phyloP scores from a whole-genome alignment of 352 stramenopile genomes.

The Phytophthora europaea region DNA sequence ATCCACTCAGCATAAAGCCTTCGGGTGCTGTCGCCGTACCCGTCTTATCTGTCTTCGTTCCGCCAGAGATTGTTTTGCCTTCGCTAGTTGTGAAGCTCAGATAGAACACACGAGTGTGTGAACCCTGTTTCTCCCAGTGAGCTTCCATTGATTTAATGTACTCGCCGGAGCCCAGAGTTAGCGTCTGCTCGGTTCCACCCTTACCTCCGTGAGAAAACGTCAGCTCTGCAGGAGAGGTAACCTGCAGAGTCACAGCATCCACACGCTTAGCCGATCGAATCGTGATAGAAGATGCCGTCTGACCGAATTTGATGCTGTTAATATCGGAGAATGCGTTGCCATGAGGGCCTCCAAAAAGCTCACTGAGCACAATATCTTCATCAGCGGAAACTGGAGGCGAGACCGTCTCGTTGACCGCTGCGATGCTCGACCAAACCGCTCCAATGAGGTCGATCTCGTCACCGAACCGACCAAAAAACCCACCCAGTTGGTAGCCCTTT shows the following conservation, averaged over 20 bases:
- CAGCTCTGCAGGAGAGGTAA: slow-evolving; percentile 20
- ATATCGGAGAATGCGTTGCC: no score
- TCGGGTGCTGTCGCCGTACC: slow-evolving; percentile 20
- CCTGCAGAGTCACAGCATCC: slow-evolving; percentile 48
- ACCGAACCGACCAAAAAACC: no score
- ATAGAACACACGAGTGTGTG: slow-evolving; percentile 55
- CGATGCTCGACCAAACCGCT: no score
- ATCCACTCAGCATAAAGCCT: slow-evolving; percentile 31
- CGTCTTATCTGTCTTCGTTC: slow-evolving; percentile 30
- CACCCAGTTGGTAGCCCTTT: no score
- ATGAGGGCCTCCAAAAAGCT: no score
- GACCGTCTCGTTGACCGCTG: no score
- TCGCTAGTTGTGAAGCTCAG: slow-evolving; percentile 51
- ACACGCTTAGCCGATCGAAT: slow-evolving; percentile 39
- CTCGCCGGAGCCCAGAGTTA: slow-evolving; percentile 44
- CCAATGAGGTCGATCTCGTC: no score
- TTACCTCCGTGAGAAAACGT: slow-evolving; percentile 50
- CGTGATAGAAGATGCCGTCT: slow-evolving; percentile 22
- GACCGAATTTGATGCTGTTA: slow-evolving; percentile 32
- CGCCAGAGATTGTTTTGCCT: slow-evolving; percentile 38
- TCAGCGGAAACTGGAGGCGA: no score
- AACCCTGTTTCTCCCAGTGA: slow-evolving; percentile 56
- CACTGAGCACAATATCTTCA: no score
- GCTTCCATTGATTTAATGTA: slow-evolving; percentile 43
- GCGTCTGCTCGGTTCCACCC: slow-evolving; percentile 45